Evolutionary conservation across 371 early-diverging fungal genomes (phyloP).

Genomic region (Mortierella sp.): DNA sequence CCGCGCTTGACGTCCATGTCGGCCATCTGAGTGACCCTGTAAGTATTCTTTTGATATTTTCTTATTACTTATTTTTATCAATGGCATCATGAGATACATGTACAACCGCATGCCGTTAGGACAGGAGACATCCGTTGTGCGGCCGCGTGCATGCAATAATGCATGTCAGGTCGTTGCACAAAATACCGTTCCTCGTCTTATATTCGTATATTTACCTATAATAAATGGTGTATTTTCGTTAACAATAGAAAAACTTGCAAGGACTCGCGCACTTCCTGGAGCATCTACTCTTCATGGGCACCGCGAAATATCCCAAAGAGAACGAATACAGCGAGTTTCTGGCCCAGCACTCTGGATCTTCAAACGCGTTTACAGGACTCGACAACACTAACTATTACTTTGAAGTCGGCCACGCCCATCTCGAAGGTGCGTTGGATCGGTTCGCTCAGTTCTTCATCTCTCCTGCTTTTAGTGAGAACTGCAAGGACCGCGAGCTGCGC

Average conservation of each 20-base stretch:
- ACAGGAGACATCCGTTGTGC: no score
- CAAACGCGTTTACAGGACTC: slow-evolving; percentile 95
- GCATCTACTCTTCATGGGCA: slow-evolving; percentile 95
- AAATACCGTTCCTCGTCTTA: no score
- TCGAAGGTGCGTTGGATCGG: slow-evolving; percentile 94
- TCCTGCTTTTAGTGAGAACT: slow-evolving; percentile 87
- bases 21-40: slow-evolving; percentile 90
- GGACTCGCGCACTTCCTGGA: slow-evolving; percentile 99
- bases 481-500: slow-evolving; percentile 91
- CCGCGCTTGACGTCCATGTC: slow-evolving; percentile 93
- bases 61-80: background rate
- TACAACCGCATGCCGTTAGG: no score
- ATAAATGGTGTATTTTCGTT: background rate
- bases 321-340: slow-evolving; percentile 93
- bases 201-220: background rate
- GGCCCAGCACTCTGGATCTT: slow-evolving; percentile 89
- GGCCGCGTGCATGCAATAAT: no score
- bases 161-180: no score
- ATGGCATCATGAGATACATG: no score
- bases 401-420: slow-evolving; percentile 84
- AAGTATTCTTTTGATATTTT: no score
- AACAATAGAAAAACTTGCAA: slow-evolving; percentile 67
- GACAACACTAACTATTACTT: slow-evolving; percentile 97
- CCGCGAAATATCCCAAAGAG: slow-evolving; percentile 90
- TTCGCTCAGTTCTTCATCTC: slow-evolving; percentile 95